A percentile compares a stretch with the other conserved stretches of the same genome.
These are phyloP conservation scores for Tylopilus sp. DNA, from an alignment of 1,284 basidiomycete genomes.

Conservation along the genomic window DNA sequence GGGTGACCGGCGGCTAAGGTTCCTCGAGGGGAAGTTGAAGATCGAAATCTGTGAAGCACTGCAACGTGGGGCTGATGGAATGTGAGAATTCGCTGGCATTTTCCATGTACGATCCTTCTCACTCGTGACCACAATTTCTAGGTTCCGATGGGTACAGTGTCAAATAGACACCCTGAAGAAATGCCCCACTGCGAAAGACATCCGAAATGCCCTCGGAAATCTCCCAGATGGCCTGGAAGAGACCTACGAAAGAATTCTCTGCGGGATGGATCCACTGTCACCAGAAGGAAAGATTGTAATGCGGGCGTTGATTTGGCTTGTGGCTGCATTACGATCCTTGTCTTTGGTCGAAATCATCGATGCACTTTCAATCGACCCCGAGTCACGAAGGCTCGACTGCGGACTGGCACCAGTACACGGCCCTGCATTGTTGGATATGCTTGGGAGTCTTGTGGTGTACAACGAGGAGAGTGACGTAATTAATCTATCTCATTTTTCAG, in stretches of 20 bases:
- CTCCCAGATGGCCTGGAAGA: constrained; percentile 4
- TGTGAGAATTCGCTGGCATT: too few species aligned
- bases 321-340: background rate
- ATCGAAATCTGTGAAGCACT: background rate
- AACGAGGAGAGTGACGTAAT: too few species aligned
- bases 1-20: background rate
- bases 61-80: background rate
- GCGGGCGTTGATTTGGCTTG: constrained; percentile 3
- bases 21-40: background rate
- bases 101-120: background rate
- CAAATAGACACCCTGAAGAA: background rate
- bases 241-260: constrained; percentile 4
- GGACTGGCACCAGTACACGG: background rate
- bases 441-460: too few species aligned
- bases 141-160: constrained; percentile 8
- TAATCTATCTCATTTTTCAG: too few species aligned
- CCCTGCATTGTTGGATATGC: too few species aligned
- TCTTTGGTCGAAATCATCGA: background rate
- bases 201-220: background rate
- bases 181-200: background rate
- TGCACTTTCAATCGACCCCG: constrained; percentile 1
- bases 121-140: background rate
- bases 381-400: background rate
- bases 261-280: background rate
- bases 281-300: background rate